These are phyloP conservation scores for Dunaliella sp. DNA, from an alignment of 139 green algal genomes.

Conservation along the genomic window DNA sequence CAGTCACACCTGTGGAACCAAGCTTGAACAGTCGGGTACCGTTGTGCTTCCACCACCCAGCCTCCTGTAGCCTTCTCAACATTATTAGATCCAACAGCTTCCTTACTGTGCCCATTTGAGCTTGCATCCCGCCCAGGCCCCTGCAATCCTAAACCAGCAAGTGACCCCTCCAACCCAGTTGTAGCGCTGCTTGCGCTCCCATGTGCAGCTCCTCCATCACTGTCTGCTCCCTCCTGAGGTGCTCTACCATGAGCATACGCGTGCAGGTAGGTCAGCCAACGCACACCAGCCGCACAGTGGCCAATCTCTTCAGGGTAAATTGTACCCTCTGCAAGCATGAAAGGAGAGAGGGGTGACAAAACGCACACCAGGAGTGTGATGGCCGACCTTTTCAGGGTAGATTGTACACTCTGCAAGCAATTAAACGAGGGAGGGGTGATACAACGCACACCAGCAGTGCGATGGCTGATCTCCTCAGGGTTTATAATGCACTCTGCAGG, in stretches of 20 bases:
- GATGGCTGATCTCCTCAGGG: too few relatives aligned
- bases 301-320: constrained; percentile 89
- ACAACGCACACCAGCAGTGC: too few relatives aligned
- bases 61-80: background rate
- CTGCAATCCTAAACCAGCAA: background rate
- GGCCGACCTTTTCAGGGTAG: too few relatives aligned
- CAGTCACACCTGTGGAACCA: constrained; percentile 64
- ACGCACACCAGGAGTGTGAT: too few relatives aligned
- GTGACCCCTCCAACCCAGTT: background rate
- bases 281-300: constrained; percentile 84
- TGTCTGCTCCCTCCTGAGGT: background rate
- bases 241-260: constrained; percentile 18
- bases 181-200: too few relatives aligned
- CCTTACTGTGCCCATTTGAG: too few relatives aligned
- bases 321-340: constrained; percentile 59
- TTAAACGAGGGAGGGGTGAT: too few relatives aligned
- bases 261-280: constrained; percentile 77
- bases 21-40: constrained; percentile 47
- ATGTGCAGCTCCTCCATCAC: background rate
- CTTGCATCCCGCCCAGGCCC: background rate
- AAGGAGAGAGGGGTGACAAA: too few relatives aligned
- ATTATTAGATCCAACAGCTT: too few relatives aligned
- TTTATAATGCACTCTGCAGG: too few relatives aligned
- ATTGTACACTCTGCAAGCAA: too few relatives aligned
- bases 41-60: constrained; percentile 54